These are phyloP conservation scores for Rhododendron ovatum DNA, from an alignment of 148 eudicot species.

Conservation along the genomic window DNA sequence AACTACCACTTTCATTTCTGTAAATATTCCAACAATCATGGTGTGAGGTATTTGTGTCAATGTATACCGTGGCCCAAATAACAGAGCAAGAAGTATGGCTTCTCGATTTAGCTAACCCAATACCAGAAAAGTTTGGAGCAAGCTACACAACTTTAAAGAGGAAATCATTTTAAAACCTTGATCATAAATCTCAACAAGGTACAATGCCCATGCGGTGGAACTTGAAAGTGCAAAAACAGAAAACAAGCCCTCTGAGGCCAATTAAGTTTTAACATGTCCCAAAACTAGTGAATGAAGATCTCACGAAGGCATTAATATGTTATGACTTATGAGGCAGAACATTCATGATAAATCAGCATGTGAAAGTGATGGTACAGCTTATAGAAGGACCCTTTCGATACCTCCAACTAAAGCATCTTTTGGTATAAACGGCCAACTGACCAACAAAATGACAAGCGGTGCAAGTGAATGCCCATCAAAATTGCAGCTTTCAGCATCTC, in stretches of 20 bases:
- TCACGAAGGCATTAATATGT: background rate
- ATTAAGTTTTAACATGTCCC: background rate
- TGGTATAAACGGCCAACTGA: background rate
- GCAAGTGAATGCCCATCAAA: background rate
- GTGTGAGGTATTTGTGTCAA: slow-evolving; percentile 14
- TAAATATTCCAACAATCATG: slow-evolving; percentile 22
- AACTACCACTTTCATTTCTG: slow-evolving; percentile 94
- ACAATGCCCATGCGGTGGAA: background rate
- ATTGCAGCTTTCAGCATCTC: slow-evolving; percentile 1
- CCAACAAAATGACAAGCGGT: background rate
- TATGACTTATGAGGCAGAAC: background rate
- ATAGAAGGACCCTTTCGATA: background rate
- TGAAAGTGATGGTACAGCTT: background rate
- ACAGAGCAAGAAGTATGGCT: background rate
- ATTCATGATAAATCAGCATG: background rate
- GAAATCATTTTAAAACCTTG: background rate
- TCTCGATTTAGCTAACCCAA: background rate
- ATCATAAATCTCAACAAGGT: background rate
- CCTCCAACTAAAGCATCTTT: background rate
- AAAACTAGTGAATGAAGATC: background rate
- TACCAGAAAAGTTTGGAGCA: slow-evolving; percentile 5
- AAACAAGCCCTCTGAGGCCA: background rate
- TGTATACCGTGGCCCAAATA: background rate
- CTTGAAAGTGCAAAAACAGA: background rate
- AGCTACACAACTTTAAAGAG: background rate